Evolutionary conservation across 768 basidiomycete genomes (phyloP), one percentile per base, ranked within the genome.

Genomic region (Pisolithus tinctorius): DNA sequence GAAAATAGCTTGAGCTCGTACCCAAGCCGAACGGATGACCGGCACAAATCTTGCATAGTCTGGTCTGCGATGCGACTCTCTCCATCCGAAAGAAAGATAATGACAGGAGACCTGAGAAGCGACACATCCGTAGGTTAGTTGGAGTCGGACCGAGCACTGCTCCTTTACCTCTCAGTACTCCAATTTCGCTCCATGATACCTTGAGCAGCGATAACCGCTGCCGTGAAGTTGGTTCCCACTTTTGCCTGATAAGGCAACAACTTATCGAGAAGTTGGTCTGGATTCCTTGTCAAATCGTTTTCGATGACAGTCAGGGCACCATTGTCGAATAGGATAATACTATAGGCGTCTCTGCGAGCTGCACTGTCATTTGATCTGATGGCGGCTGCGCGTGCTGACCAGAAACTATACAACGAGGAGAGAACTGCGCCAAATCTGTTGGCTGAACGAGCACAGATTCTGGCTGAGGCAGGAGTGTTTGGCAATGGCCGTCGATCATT

Each of bases 391-490:
- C 79, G 69, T 1, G 80, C 71, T 7, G 60, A 54, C 80, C 79
- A 81, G 60, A 82, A 82, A 8, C 64, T 64, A 50, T 77, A 63
- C 3, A 81, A 58, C 0, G 79, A 72, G 1, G 78, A 76, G 29
- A 72, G 74, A 0, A 80, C 78, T 2, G 79, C 78, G 6, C 80
- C 80, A n/a, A 79, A 64, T 13, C 80, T 63, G 54, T 81, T 74
- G 53, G 76, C 63, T 27, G 63, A 64, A 1, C 49, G 52, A 6
- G 53, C 58, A 1, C 53, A 44, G 26, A 78, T 76, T 25, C 54
- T 52, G 14, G 58, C 52, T 0, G 70, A 64, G 4, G 53, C 63
- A 2, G 76, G 74, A 1, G 74, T 70, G 36, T 69, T 63, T 1
- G 54, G 55, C 6, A 79, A 65, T 1, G 79, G 79, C 0, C 48